Evolutionary conservation across 2,329 filamentous ascomycete species (phyloP).

Genomic region (Cyclaneusma minus): DNA sequence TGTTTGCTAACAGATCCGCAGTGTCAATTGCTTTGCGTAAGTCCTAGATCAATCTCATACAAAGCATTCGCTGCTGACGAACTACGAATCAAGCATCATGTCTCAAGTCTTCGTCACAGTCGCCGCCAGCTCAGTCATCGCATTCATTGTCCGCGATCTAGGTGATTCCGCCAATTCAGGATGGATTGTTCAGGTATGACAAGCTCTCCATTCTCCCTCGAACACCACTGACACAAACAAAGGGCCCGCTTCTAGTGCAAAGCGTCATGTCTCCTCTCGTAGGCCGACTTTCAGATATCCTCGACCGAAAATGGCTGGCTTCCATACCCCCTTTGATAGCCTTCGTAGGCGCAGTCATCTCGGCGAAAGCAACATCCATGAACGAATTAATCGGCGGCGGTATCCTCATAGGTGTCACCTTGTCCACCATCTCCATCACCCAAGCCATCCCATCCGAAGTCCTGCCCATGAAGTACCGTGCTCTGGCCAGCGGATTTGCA

Average conservation of each 20-base stretch:
- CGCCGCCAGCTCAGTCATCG: conserved; percentile 37
- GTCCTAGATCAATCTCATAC: conserved; percentile 6
- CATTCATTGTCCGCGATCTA: conserved; percentile 37
- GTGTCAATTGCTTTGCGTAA: conserved; percentile 31
- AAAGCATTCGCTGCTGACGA: neutral
- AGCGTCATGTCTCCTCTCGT: conserved; percentile 38
- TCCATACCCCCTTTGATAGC: conserved; percentile 35
- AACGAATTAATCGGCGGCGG: conserved; percentile 39
- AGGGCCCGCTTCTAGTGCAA: conserved; percentile 42
- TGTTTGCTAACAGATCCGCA: conserved; percentile 2
- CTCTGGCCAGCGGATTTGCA: conserved; percentile 36
- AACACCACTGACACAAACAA: conserved; percentile 2
- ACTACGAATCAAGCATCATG: conserved; percentile 23
- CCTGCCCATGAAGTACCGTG: conserved; percentile 37
- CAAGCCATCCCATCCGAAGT: conserved; percentile 41
- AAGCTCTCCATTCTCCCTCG: conserved; percentile 2
- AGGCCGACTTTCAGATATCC: conserved; percentile 38
- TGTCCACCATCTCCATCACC: conserved; percentile 37
- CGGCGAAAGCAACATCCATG: conserved; percentile 38
- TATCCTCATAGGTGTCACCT: conserved; percentile 36
- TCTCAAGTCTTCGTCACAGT: conserved; percentile 39
- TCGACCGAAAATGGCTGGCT: conserved; percentile 37
- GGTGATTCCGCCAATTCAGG: conserved; percentile 32
- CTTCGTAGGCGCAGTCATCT: conserved; percentile 35
- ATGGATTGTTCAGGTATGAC: conserved; percentile 35